These are phyloP conservation scores for Podosphaera aphanis DNA, from an alignment of 2,329 filamentous ascomycete genomes.

Conservation along the genomic window DNA sequence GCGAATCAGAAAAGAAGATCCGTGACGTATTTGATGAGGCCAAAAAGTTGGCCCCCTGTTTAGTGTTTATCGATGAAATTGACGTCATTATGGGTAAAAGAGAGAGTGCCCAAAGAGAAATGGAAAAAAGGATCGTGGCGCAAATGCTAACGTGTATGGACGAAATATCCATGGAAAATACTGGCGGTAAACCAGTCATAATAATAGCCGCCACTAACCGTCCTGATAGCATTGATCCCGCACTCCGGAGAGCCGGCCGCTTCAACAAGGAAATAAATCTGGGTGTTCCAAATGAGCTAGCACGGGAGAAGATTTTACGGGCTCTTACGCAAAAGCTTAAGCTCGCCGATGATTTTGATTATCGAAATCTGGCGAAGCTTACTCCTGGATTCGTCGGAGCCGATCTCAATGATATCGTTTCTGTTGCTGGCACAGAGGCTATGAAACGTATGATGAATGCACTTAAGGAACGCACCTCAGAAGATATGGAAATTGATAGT, in stretches of 20 bases:
- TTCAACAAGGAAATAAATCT: slow-evolving; percentile 76
- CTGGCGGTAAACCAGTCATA: slow-evolving; percentile 58
- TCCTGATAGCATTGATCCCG: slow-evolving; percentile 65
- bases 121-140: slow-evolving; percentile 68
- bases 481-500: slow-evolving; percentile 16
- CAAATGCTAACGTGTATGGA: slow-evolving; percentile 77
- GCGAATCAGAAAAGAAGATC: slow-evolving; percentile 71
- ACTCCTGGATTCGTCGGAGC: slow-evolving; percentile 87
- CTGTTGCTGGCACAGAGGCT: slow-evolving; percentile 17
- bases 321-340: slow-evolving; percentile 44
- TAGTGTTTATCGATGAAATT: slow-evolving; percentile 82
- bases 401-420: slow-evolving; percentile 48
- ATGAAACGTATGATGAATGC: slow-evolving; percentile 18
- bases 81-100: slow-evolving; percentile 76
- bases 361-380: slow-evolving; percentile 48
- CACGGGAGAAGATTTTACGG: slow-evolving; percentile 54
- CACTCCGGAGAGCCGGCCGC: slow-evolving; percentile 45
- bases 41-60: slow-evolving; percentile 59
- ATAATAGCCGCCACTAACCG: slow-evolving; percentile 80
- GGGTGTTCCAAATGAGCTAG: slow-evolving; percentile 59
- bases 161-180: slow-evolving; percentile 46
- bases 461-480: slow-evolving; percentile 12
- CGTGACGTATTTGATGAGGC: slow-evolving; percentile 75
- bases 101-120: slow-evolving; percentile 63
- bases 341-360: slow-evolving; percentile 48